Conservation (phyloP, 768 basidiomycete genomes). For the Boletus rubroflammeus region DNA sequence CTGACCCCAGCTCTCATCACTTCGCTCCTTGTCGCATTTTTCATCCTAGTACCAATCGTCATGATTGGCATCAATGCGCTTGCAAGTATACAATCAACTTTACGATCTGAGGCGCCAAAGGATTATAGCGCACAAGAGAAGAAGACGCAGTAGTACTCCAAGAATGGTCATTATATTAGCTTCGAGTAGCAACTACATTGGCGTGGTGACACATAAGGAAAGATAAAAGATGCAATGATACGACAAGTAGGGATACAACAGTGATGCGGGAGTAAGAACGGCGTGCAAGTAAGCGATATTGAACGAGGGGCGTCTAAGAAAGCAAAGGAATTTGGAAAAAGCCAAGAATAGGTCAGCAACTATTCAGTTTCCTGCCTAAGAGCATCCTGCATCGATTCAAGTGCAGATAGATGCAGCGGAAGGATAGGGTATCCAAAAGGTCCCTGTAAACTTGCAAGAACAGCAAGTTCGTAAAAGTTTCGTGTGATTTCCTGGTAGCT, state of each 20-base stretch:
- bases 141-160: constrained; percentile 61
- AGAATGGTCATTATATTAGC: constrained; percentile 16
- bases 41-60: constrained; percentile 64
- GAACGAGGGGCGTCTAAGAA: constrained; percentile 13
- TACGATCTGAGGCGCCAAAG: constrained; percentile 60
- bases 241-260: constrained; percentile 30
- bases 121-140: constrained; percentile 65
- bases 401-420: constrained; percentile 72
- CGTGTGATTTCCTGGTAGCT: constrained; percentile 53
- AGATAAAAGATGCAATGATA: constrained; percentile 24
- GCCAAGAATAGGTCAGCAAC: background rate
- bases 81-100: constrained; percentile 69
- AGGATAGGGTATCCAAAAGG: constrained; percentile 49
- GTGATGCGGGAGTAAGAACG: constrained; percentile 15
- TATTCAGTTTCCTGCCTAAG: constrained; percentile 32
- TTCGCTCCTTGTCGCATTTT: constrained; percentile 58
- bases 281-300: constrained; percentile 11
- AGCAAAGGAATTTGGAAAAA: background rate
- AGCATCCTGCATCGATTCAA: constrained; percentile 55
- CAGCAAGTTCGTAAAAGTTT: constrained; percentile 67
- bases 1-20: constrained; percentile 74
- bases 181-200: constrained; percentile 19
- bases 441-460: constrained; percentile 47
- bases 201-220: constrained; percentile 15
- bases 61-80: constrained; percentile 63